A percentile compares a stretch with the other conserved stretches of the same genome.
These are phyloP conservation scores for Auxenochlorella protothecoides DNA, from an alignment of 139 green algal genomes.

Conservation along the genomic window DNA sequence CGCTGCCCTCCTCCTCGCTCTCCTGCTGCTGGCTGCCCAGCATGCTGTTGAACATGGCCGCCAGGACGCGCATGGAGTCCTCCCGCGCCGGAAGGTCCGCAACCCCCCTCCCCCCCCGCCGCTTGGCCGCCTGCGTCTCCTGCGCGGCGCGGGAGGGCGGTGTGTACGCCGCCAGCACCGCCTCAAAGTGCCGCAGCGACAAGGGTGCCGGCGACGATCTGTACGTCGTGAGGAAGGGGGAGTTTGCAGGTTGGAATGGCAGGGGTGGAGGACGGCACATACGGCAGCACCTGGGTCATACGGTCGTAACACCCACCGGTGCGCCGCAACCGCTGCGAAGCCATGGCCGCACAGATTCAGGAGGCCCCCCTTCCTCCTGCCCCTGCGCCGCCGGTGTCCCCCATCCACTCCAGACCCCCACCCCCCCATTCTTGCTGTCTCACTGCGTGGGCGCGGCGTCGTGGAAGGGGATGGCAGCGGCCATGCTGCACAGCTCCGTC, in stretches of 20 bases:
- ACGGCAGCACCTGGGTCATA: too few species aligned
- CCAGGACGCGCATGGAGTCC: too few species aligned
- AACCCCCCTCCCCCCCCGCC: too few species aligned
- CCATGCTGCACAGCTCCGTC: slow-evolving; percentile 60
- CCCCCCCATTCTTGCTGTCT: neutral
- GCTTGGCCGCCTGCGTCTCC: neutral
- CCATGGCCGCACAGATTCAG: neutral
- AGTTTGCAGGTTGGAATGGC: too few species aligned
- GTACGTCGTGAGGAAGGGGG: too few species aligned
- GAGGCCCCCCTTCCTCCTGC: neutral
- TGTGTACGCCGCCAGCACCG: slow-evolving; percentile 15
- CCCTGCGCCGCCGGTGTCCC: neutral
- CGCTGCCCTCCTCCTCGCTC: neutral
- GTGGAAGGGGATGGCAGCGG: slow-evolving; percentile 40
- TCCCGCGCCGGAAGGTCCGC: too few species aligned
- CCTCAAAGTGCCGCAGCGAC: slow-evolving; percentile 15
- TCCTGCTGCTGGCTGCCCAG: neutral
- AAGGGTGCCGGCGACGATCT: neutral
- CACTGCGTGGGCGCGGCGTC: slow-evolving; percentile 16
- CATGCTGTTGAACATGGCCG: too few species aligned
- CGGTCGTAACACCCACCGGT: too few species aligned
- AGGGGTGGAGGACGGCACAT: too few species aligned
- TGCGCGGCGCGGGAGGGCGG: slow-evolving; percentile 24
- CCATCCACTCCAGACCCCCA: neutral
- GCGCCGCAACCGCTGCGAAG: too few species aligned